Conservation (phyloP, 805 yeast genomes). For the Brettanomyces naardenensis region DNA sequence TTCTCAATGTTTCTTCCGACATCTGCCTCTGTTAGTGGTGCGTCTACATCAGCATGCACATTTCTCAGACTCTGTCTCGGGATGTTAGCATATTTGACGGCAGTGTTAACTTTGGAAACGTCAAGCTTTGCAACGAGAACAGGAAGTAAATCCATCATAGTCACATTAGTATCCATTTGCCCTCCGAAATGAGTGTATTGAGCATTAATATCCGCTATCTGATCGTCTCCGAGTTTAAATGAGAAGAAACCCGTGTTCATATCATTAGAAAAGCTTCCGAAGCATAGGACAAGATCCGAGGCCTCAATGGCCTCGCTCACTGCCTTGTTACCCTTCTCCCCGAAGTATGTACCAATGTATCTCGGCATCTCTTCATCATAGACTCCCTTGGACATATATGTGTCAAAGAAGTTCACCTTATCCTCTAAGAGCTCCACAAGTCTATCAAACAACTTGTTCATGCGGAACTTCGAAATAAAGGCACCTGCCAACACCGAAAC, state of each 20-base stretch:
- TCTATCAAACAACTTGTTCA: slow-evolving; percentile 20
- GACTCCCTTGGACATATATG: slow-evolving; percentile 32
- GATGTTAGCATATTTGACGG: background rate
- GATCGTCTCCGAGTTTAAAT: slow-evolving; percentile 21
- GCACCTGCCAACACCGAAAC: slow-evolving; percentile 37
- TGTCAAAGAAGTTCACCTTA: slow-evolving; percentile 32
- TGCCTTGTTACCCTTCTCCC: slow-evolving; percentile 24
- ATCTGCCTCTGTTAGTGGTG: slow-evolving; percentile 25
- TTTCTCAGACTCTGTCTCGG: background rate
- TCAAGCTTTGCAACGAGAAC: slow-evolving; percentile 32
- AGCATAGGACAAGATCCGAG: slow-evolving; percentile 61
- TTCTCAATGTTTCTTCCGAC: slow-evolving; percentile 28
- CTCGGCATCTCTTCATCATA: slow-evolving; percentile 33
- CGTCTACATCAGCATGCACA: background rate
- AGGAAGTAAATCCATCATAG: slow-evolving; percentile 28
- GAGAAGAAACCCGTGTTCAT: slow-evolving; percentile 58
- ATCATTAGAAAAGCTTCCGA: slow-evolving; percentile 64
- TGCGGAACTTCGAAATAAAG: slow-evolving; percentile 32
- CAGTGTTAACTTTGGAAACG: slow-evolving; percentile 5
- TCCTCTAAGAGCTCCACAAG: slow-evolving; percentile 26
- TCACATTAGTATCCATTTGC: slow-evolving; percentile 21
- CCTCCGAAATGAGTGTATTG: slow-evolving; percentile 33
- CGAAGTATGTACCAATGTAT: slow-evolving; percentile 38
- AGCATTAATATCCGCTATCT: slow-evolving; percentile 31
- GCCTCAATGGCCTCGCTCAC: slow-evolving; percentile 31